Conservation (phyloP, 331 rosid genomes). For the Saraca asoca region DNA sequence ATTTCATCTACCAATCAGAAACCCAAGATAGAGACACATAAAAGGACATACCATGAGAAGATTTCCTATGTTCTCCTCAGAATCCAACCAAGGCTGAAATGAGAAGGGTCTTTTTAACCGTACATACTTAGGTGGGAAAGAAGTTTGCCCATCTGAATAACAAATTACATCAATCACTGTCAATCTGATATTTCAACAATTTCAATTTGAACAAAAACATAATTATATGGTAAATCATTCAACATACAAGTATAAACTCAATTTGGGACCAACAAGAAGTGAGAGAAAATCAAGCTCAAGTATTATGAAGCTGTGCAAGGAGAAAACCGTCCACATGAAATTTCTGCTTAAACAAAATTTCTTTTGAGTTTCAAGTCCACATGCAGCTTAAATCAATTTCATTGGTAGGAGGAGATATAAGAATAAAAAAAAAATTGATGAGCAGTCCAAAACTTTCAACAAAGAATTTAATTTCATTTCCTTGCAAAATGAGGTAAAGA, state of each 20-base stretch:
- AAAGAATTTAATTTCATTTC: neutral
- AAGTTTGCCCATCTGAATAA: constrained; percentile 49
- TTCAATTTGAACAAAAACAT: constrained; percentile 18
- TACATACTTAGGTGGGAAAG: constrained; percentile 63
- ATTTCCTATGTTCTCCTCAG: constrained; percentile 65
- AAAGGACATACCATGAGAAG: constrained; percentile 69
- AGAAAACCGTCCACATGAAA: neutral
- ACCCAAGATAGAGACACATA: constrained; percentile 3
- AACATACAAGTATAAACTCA: constrained; percentile 7
- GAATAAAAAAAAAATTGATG: neutral
- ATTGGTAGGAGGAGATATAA: neutral
- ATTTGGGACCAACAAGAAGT: neutral
- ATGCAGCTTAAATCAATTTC: neutral
- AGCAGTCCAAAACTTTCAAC: neutral
- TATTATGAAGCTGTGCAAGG: neutral
- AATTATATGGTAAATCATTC: neutral
- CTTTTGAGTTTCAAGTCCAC: neutral
- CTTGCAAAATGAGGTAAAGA: constrained; percentile 6
- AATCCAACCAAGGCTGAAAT: constrained; percentile 71
- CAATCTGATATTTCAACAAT: neutral
- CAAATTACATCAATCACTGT: constrained; percentile 28
- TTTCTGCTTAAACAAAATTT: neutral
- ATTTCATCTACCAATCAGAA: constrained; percentile 26
- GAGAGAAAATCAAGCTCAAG: neutral
- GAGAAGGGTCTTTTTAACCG: constrained; percentile 63